phyloP scores from a whole-genome alignment of 2,329 filamentous ascomycete genomes.

The Lasiodiplodia citricola region DNA sequence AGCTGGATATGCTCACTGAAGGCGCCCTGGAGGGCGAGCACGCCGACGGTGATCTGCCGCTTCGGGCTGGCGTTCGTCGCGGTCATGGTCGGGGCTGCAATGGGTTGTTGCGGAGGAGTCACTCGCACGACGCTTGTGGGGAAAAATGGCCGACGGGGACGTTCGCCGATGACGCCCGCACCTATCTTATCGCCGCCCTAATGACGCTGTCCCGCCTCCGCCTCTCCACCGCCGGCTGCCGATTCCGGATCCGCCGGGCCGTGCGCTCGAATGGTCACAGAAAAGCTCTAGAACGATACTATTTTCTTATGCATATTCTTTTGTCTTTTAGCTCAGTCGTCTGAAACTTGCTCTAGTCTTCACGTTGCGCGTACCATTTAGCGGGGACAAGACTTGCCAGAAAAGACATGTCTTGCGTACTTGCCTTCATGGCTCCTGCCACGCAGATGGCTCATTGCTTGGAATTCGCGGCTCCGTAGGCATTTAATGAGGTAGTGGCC shows the following conservation, averaged over 20 bases:
- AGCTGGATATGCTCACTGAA: constrained; percentile 87
- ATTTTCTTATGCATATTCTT: not conserved
- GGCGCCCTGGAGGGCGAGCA: constrained; percentile 84
- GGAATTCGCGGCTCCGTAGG: not conserved
- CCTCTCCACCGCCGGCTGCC: not conserved
- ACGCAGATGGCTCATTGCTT: not conserved
- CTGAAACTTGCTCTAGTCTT: not conserved
- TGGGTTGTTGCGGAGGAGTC: constrained; percentile 14
- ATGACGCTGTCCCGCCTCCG: constrained; percentile 1
- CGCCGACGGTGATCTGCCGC: constrained; percentile 59
- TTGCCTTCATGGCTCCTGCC: not conserved
- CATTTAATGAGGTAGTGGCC: not conserved
- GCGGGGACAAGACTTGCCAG: not conserved
- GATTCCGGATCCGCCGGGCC: not conserved
- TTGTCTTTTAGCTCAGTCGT: not conserved
- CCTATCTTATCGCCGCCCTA: constrained; percentile 21
- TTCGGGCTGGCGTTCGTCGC: constrained; percentile 13
- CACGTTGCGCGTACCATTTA: not conserved
- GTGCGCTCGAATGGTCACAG: not conserved
- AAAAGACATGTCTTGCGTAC: not conserved
- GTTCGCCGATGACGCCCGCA: constrained; percentile 22
- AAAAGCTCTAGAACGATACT: too few species aligned
- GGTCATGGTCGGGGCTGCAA: constrained; percentile 15
- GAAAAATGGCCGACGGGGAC: constrained; percentile 4
- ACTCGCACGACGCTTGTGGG: constrained; percentile 1